These are phyloP conservation scores for Nemania sp. DNA, from an alignment of 2,329 filamentous ascomycete genomes.

Conservation along the genomic window DNA sequence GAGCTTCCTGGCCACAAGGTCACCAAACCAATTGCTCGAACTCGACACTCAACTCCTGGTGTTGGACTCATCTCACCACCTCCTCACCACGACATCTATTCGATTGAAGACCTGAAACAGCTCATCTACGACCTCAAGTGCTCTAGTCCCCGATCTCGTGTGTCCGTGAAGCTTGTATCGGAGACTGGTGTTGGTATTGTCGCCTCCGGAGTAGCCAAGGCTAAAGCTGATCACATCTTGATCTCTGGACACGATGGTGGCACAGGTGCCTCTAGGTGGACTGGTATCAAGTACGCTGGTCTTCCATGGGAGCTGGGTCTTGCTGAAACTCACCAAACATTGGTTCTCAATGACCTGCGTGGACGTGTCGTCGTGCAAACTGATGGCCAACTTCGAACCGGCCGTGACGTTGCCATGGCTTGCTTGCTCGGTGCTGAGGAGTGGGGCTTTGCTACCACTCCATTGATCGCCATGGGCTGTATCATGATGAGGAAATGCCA, in stretches of 20 bases:
- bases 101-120: slow-evolving; percentile 97
- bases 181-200: slow-evolving; percentile 98
- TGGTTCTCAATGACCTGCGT: slow-evolving; percentile 94
- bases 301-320: slow-evolving; percentile 97
- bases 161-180: slow-evolving; percentile 97
- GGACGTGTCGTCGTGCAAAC: slow-evolving; percentile 96
- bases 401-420: slow-evolving; percentile 92
- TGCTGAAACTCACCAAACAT: slow-evolving; percentile 95
- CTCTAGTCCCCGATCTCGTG: slow-evolving; percentile 88
- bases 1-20: slow-evolving; percentile 98
- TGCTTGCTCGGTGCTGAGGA: slow-evolving; percentile 97
- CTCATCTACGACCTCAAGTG: slow-evolving; percentile 98
- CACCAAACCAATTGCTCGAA: slow-evolving; percentile 91
- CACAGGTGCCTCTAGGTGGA: slow-evolving; percentile 96
- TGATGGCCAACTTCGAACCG: slow-evolving; percentile 92
- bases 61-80: slow-evolving; percentile 96
- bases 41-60: slow-evolving; percentile 94
- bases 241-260: slow-evolving; percentile 98
- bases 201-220: slow-evolving; percentile 96
- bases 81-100: slow-evolving; percentile 98
- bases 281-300: slow-evolving; percentile 98
- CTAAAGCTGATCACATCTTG: slow-evolving; percentile 95
- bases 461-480: slow-evolving; percentile 95
- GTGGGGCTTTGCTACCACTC: slow-evolving; percentile 95
- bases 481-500: slow-evolving; percentile 91